phyloP scores from a whole-genome alignment of 2,329 filamentous ascomycete species.

The Pezicula neosporulosa region DNA sequence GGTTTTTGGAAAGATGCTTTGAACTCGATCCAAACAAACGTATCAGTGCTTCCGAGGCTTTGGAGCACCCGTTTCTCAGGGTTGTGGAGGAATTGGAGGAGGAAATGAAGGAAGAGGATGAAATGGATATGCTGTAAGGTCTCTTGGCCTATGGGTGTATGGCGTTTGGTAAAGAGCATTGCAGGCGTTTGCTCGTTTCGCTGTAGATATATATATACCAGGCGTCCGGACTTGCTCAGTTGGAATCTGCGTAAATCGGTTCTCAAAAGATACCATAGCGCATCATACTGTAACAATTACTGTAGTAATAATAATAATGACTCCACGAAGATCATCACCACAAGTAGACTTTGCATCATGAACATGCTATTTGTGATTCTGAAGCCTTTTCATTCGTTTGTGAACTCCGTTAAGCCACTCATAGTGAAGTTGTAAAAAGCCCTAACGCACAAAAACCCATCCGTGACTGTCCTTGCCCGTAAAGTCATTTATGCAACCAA shows the following conservation, averaged over 20 bases:
- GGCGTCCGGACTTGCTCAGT: conserved; percentile 2
- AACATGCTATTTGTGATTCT: neutral
- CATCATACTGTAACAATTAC: conserved; percentile 9
- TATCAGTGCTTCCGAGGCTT: conserved; percentile 71
- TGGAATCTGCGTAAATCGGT: conserved; percentile 4
- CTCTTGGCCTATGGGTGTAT: conserved; percentile 8
- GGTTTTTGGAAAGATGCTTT: conserved; percentile 69
- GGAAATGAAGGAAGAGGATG: conserved; percentile 44
- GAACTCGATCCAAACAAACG: conserved; percentile 72
- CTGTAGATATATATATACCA: conserved; percentile 10
- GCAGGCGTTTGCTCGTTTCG: conserved; percentile 6
- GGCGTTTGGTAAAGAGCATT: conserved; percentile 1
- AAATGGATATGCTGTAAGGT: conserved; percentile 39
- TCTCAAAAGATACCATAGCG: conserved; percentile 14
- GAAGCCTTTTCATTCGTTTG: neutral
- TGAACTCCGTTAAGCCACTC: too few species aligned
- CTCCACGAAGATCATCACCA: neutral
- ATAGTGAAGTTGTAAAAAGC: too few species aligned
- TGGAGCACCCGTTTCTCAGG: conserved; percentile 67
- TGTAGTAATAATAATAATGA: neutral
- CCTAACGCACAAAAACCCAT: neutral
- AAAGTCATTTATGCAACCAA: conserved; percentile 71
- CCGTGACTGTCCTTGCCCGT: too few species aligned
- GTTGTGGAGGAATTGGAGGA: conserved; percentile 45
- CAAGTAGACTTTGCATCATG: neutral